Conservation (phyloP, 129 eudicot genomes). For the Oenanthe sinensis region DNA sequence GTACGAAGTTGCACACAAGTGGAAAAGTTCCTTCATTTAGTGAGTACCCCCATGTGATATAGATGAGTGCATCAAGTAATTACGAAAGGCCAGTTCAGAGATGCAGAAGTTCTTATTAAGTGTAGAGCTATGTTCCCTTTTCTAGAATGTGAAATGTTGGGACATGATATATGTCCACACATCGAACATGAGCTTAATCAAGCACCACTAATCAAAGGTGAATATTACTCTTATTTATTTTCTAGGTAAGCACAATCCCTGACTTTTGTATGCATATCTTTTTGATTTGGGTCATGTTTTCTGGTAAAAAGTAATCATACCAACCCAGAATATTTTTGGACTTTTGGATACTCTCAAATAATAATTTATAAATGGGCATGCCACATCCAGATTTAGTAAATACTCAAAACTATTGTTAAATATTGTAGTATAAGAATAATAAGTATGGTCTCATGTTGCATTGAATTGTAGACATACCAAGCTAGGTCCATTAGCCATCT, state of each 20-base stretch:
- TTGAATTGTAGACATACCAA: background rate
- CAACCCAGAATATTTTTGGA: background rate
- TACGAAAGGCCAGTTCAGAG: background rate
- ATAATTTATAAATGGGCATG: background rate
- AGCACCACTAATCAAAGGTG: background rate
- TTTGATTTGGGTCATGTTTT: background rate
- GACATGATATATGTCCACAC: slow-evolving; percentile 2
- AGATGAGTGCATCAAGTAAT: background rate
- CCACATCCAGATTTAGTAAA: background rate
- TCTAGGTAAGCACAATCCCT: background rate
- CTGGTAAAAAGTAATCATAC: background rate
- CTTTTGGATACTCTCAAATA: background rate
- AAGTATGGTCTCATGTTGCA: background rate
- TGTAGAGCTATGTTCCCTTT: background rate
- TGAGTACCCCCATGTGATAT: background rate
- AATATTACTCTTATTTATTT: background rate
- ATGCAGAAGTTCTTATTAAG: background rate
- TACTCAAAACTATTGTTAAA: background rate
- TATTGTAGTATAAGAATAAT: background rate
- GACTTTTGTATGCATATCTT: background rate
- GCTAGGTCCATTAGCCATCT: background rate
- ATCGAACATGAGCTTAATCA: background rate
- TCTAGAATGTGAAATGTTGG: background rate
- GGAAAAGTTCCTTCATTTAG: background rate
- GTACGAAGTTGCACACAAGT: background rate